These are phyloP conservation scores for Herpotrichia juniperi DNA, from an alignment of 2,329 filamentous ascomycete genomes.

Conservation along the genomic window DNA sequence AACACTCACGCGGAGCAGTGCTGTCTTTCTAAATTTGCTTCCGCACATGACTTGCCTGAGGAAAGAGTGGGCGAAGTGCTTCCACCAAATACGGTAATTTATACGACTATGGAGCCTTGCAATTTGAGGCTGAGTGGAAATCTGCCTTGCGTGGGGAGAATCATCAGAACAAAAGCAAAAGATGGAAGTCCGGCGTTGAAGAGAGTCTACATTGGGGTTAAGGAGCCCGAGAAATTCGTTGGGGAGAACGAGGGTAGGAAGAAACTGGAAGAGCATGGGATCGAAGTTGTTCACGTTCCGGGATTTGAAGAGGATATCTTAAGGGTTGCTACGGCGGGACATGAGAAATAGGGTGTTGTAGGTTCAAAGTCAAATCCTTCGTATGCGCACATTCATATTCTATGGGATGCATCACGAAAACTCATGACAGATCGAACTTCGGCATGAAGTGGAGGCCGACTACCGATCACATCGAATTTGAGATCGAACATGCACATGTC, in stretches of 20 bases:
- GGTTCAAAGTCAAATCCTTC: not conserved
- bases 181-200: constrained; percentile 65
- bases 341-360: constrained; percentile 49
- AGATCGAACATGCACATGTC: constrained; percentile 1
- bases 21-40: constrained; percentile 75
- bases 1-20: constrained; percentile 98
- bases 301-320: constrained; percentile 85
- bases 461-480: not conserved
- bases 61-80: constrained; percentile 60
- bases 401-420: too few species aligned
- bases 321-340: constrained; percentile 81
- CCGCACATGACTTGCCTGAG: constrained; percentile 51
- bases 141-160: constrained; percentile 77
- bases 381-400: too few species aligned
- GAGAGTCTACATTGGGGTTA: constrained; percentile 84
- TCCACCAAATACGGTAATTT: constrained; percentile 67
- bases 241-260: constrained; percentile 76
- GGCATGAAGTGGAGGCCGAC: not conserved
- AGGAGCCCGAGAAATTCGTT: constrained; percentile 91
- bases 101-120: constrained; percentile 93
- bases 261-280: constrained; percentile 73
- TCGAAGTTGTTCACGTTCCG: constrained; percentile 73
- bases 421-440: too few species aligned
- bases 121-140: constrained; percentile 76
- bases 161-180: constrained; percentile 59